A percentile compares a stretch with the other conserved stretches of the same genome.
Conservation (phyloP, 352 stramenopile genomes). For the Phytophthora litchii region DNA sequence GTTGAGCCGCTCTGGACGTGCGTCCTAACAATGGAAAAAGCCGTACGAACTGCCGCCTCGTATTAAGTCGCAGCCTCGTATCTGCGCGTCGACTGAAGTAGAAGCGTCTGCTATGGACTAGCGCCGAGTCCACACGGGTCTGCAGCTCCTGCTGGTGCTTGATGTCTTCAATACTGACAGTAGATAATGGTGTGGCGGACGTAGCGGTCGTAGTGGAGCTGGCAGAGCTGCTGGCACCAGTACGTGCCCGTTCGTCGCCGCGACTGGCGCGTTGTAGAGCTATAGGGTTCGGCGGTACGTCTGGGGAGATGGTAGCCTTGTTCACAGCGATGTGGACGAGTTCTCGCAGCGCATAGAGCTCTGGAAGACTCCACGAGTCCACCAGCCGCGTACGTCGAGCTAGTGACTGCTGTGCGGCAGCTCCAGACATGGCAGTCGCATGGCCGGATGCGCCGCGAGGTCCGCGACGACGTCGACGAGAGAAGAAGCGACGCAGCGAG, state of each 20-base stretch:
- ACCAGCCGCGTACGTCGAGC: constrained; percentile 39
- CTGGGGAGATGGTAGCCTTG: constrained; percentile 27
- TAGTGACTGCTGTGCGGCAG: constrained; percentile 24
- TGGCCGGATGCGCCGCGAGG: constrained; percentile 5
- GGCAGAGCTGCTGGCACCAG: constrained; percentile 25
- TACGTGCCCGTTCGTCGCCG: constrained; percentile 13
- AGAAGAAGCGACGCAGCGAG: constrained; percentile 38
- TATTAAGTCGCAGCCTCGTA: constrained; percentile 45
- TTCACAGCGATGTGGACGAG: constrained; percentile 51
- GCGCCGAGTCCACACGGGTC: constrained; percentile 35
- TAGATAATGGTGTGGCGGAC: constrained; percentile 20
- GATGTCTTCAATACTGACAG: constrained; percentile 20
- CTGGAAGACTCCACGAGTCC: constrained; percentile 57
- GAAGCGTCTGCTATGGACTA: constrained; percentile 41
- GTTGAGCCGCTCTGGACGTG: constrained; percentile 39
- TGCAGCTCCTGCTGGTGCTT: constrained; percentile 24
- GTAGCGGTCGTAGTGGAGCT: constrained; percentile 34
- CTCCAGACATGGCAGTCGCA: not conserved
- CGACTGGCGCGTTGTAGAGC: constrained; percentile 5
- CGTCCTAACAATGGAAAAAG: constrained; percentile 59
- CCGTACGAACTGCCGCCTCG: constrained; percentile 50
- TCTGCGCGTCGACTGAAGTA: constrained; percentile 54
- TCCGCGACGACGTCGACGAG: constrained; percentile 16
- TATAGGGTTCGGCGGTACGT: constrained; percentile 8
- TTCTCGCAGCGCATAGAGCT: constrained; percentile 64